Evolutionary conservation across 768 basidiomycete species (phyloP).

Genomic region (Holtermanniella nyarrowii): DNA sequence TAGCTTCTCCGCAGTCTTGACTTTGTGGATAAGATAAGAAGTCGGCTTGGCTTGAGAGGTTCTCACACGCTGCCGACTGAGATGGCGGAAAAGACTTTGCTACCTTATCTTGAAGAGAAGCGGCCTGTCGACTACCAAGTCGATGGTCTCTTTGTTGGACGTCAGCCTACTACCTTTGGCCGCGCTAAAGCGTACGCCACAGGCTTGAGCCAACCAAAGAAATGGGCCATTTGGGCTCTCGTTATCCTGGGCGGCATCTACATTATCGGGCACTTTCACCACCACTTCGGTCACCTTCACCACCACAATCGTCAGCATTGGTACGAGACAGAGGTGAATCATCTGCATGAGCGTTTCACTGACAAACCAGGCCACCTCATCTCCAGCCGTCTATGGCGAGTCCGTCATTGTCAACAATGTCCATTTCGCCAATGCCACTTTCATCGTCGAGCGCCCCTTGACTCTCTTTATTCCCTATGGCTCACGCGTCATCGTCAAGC

Average conservation of each 20-base stretch:
- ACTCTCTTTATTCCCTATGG: constrained; percentile 5
- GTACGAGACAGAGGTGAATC: constrained; percentile 1
- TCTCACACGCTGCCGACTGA: too few species aligned
- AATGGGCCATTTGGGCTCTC: neutral
- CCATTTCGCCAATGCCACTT: constrained; percentile 14
- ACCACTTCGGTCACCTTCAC: constrained; percentile 1
- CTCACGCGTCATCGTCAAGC: constrained; percentile 3
- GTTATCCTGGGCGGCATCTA: neutral
- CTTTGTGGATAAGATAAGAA: too few species aligned
- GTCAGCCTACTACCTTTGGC: neutral
- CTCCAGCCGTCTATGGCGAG: constrained; percentile 1
- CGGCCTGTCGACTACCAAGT: neutral
- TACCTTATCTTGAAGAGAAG: neutral
- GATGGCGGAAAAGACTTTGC: neutral
- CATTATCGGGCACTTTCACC: neutral
- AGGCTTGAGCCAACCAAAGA: neutral
- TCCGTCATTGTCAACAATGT: constrained; percentile 1
- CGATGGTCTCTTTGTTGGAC: neutral
- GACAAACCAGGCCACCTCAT: neutral
- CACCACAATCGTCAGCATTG: neutral
- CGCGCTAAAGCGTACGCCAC: neutral
- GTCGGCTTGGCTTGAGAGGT: too few species aligned
- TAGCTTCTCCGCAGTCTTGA: too few species aligned
- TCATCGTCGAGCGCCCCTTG: constrained; percentile 7
- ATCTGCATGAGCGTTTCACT: neutral